Conservation (phyloP, 495 filamentous ascomycete genomes). For the Peziza echinospora region DNA sequence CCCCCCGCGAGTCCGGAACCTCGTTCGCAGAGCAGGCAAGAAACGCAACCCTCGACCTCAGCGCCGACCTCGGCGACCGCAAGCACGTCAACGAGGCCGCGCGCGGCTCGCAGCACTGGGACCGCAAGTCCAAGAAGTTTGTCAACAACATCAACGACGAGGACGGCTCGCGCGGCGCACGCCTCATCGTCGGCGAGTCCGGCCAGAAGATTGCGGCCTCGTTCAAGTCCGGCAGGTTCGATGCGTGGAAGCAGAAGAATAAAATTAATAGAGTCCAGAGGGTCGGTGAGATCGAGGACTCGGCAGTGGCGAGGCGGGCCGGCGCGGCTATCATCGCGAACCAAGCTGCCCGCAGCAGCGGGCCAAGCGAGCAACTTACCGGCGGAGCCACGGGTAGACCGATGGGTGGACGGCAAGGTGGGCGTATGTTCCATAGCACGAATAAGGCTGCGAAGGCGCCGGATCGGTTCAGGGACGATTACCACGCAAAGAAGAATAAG, state of each 20-base stretch:
- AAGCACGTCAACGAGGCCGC: slow-evolving; percentile 46
- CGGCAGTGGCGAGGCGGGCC: too few species aligned
- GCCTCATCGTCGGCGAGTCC: slow-evolving; percentile 70
- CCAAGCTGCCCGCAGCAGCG: neutral
- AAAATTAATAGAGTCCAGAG: slow-evolving; percentile 54
- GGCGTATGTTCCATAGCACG: slow-evolving; percentile 37
- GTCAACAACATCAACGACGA: slow-evolving; percentile 77
- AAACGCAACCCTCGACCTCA: slow-evolving; percentile 69
- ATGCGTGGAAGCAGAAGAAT: slow-evolving; percentile 71
- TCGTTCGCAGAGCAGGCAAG: slow-evolving; percentile 63
- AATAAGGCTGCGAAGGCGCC: slow-evolving; percentile 78
- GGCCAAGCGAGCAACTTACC: slow-evolving; percentile 16
- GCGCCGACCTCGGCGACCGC: slow-evolving; percentile 58
- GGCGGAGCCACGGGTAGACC: slow-evolving; percentile 16
- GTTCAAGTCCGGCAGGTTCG: slow-evolving; percentile 84
- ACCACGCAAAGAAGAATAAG: slow-evolving; percentile 72
- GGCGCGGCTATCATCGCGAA: too few species aligned
- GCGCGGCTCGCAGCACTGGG: slow-evolving; percentile 59
- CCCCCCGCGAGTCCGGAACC: slow-evolving; percentile 34
- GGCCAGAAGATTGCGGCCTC: slow-evolving; percentile 87
- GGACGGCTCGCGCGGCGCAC: slow-evolving; percentile 69
- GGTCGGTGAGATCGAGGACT: slow-evolving; percentile 66
- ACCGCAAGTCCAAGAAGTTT: slow-evolving; percentile 92
- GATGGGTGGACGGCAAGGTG: slow-evolving; percentile 29
- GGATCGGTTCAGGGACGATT: slow-evolving; percentile 77